Base-by-base conservation (phyloP, 2,329 filamentous ascomycete species). In the Pseudogymnoascus sp. region DNA sequence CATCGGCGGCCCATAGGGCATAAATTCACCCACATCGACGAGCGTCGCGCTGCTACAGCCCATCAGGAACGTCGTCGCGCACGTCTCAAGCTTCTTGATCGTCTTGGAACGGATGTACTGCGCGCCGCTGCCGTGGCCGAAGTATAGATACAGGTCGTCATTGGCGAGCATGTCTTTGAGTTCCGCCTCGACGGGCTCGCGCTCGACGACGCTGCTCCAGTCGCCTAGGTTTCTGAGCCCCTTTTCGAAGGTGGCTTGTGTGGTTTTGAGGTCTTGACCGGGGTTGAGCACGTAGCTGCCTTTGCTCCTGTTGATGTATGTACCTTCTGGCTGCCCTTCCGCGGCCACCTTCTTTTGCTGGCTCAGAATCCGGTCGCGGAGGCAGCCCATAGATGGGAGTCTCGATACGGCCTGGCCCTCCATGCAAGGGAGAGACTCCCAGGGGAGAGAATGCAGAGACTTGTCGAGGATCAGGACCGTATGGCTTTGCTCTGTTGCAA, bases 361-460 rank as follows among this genome's bases (percentile, higher is more conserved):
- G 60, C 63, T 64, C 0, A 88, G 71, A 12, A 99, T 83, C 5
- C 92, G 82, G 35, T 91, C 86, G 12, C 90, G 86, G 8, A 99
- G 82, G 66, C 88, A 91, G 28, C 88, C 88, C 39, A 99, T 81
- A 0, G 92, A 97, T 5, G 93, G 92, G 23, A 99, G 86, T 11
- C 94, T 86, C 3, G 91, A 96, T 36, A 97, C 88, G 0, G 93
- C 88, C 3, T 87, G 80, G 2, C 83, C 84, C 66, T 90, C 83
- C 71, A 99, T 84, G 72, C 91, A 97, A 0, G 92, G 91, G 38
- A 99, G 77, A 0, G 91, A 96, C 72, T 99, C 94, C 94, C 95
- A 99, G 0, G 94, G 94, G 70, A 99, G 96, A 1, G 85, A 81
- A 70, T 97, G 94, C 2, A 99, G 81, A 2, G 89, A 83, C 74